Base-by-base conservation (phyloP, 192 early-diverging fungal species). In the Coemansia sp. region DNA sequence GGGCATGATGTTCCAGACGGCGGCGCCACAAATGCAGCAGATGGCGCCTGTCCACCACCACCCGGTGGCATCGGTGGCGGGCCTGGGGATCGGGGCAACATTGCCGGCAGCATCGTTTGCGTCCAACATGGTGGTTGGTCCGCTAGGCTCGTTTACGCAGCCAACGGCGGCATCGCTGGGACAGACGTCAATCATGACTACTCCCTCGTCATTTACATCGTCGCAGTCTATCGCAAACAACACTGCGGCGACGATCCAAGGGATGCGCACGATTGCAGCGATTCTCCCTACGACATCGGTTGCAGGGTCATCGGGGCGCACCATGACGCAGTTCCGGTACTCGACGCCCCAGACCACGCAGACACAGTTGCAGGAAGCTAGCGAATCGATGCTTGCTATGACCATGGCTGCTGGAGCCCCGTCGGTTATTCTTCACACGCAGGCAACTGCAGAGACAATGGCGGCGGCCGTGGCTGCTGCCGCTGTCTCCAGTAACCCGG, bases 1-100 rank as follows among this genome's bases (percentile, higher is more conserved):
- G n/a, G 55, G 55, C 33, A 57, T 57, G 33, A 57, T 57, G 55
- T 57, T 57, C n/a, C 55, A 34, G 4, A 25, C 9, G 3, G 22
- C 49, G 9, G 22, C 49, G 8, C 20, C 55, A 14, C 55, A 34
- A 9, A 4, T 35, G 55, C 55, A 33, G 8, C 55, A 57, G 32
- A 57, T 57, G 1, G 33, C 23, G 33, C 29, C 55, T 17, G 32
- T 25, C 4, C 55, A 57, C n/a, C 25, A 57, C n/a, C 10, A 8
- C 9, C 22, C 52, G 9, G 13, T 17, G n/a, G 45, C 45, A 48
- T 17, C 52, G 33, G n/a, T 32, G 15, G 14, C 55, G 14, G 53
- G n/a, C 0, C 7, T 57, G 55, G 55, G 55, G 14, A 57, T 57
- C 0, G 55, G 55, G 1, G 17, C 55, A 36, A 8, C 55, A 19